phyloP scores from a whole-genome alignment of 805 yeast genomes.

The Maudiozyma bulderi region DNA sequence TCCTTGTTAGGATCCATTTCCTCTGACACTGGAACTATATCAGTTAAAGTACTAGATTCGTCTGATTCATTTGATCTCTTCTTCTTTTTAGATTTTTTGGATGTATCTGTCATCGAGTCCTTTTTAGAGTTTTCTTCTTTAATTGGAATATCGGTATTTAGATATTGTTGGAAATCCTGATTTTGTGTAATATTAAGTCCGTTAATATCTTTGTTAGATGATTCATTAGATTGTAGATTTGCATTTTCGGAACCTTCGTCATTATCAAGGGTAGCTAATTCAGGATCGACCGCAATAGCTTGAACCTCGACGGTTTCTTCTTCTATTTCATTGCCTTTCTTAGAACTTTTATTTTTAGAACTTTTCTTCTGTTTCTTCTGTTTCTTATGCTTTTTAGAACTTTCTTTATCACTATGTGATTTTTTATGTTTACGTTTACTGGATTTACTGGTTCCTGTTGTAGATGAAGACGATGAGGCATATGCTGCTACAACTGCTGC shows the following conservation, averaged over 20 bases:
- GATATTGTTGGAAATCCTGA: conserved; percentile 30
- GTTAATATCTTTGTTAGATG: conserved; percentile 27
- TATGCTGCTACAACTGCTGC: conserved; percentile 29
- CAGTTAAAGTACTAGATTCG: not conserved
- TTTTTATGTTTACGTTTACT: conserved; percentile 9
- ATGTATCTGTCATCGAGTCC: conserved; percentile 1
- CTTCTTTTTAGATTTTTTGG: not conserved
- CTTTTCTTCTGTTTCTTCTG: conserved; percentile 4
- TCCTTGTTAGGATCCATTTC: too few species aligned
- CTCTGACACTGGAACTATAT: too few species aligned
- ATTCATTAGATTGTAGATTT: conserved; percentile 15
- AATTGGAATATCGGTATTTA: conserved; percentile 23
- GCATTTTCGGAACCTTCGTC: conserved; percentile 8
- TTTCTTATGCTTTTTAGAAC: conserved; percentile 14
- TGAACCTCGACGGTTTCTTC: conserved; percentile 4
- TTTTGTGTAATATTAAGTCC: conserved; percentile 39
- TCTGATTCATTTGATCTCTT: not conserved
- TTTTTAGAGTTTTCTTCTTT: conserved; percentile 8
- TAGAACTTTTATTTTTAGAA: conserved; percentile 3
- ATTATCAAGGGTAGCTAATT: conserved; percentile 41
- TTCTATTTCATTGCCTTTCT: conserved; percentile 1
- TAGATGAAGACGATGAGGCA: conserved; percentile 7
- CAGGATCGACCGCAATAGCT: conserved; percentile 45
- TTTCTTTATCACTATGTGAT: conserved; percentile 7
- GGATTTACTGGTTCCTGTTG: conserved; percentile 1